phyloP scores from a whole-genome alignment of 2,329 filamentous ascomycete species.

The Calonectria honghensis region DNA sequence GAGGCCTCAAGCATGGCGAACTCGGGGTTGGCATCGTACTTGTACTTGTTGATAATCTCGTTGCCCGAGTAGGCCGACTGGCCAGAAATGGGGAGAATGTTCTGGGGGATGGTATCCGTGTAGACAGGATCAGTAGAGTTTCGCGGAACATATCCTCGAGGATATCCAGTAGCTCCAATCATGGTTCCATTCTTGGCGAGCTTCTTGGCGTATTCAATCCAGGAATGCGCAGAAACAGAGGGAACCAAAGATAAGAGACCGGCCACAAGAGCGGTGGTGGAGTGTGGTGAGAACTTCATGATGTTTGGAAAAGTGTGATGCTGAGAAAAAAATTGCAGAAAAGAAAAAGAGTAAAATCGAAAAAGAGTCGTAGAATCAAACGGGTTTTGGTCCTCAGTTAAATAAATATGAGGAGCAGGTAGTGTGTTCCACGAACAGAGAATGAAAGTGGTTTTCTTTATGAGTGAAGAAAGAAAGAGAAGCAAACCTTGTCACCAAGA shows the following conservation, averaged over 20 bases:
- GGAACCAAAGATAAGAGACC: conserved; percentile 58
- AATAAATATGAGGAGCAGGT: conserved; percentile 42
- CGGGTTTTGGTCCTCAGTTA: conserved; percentile 29
- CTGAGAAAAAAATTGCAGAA: conserved; percentile 22
- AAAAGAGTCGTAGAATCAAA: conserved; percentile 17
- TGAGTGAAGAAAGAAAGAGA: conserved; percentile 45
- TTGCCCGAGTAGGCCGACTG: conserved; percentile 79
- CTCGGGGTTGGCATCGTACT: conserved; percentile 62
- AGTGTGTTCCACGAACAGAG: conserved; percentile 36
- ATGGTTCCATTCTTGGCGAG: conserved; percentile 85
- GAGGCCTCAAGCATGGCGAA: conserved; percentile 78
- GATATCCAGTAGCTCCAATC: conserved; percentile 81
- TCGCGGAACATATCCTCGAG: conserved; percentile 81
- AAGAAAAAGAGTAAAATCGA: conserved; percentile 1
- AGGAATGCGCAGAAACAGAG: conserved; percentile 78
- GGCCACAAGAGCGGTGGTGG: conserved; percentile 49
- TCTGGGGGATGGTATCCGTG: conserved; percentile 75
- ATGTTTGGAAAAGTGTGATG: conserved; percentile 19
- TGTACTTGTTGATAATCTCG: conserved; percentile 69
- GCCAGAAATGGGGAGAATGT: conserved; percentile 76
- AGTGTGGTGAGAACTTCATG: conserved; percentile 50
- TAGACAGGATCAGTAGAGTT: conserved; percentile 69
- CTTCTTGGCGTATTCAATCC: conserved; percentile 85
- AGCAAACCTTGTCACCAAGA: conserved; percentile 44
- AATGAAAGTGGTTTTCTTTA: conserved; percentile 48